phyloP scores from a whole-genome alignment of 169 alveolate species.

The Plasmodium gaboni region DNA sequence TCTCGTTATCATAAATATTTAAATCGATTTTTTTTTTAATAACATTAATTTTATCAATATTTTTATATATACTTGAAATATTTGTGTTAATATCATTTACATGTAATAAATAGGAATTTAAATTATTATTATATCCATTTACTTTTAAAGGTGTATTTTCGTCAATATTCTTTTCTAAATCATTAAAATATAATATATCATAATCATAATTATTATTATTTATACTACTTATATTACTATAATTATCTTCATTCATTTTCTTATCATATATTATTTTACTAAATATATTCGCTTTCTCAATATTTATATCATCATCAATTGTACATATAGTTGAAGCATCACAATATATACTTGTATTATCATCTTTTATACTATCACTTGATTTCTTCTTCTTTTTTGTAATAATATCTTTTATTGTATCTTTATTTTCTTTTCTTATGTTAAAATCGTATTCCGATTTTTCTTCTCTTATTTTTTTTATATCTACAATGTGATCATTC shows the following conservation, averaged over 20 bases:
- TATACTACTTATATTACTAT: neutral
- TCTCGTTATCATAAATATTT: constrained; percentile 50
- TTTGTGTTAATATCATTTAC: constrained; percentile 44
- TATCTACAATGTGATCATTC: too few relatives aligned
- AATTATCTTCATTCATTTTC: constrained; percentile 5
- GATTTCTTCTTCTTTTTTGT: neutral
- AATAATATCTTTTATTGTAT: neutral
- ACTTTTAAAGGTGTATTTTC: constrained; percentile 16
- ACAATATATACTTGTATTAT: neutral
- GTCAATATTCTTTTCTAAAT: constrained; percentile 14
- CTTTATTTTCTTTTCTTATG: neutral
- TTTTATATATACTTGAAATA: constrained; percentile 35
- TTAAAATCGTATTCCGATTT: neutral
- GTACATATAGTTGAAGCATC: constrained; percentile 59
- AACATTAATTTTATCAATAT: constrained; percentile 49
- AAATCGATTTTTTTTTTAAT: constrained; percentile 58
- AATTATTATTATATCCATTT: neutral
- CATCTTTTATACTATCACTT: neutral
- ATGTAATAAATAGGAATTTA: constrained; percentile 24
- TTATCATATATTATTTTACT: constrained; percentile 32
- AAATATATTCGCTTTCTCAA: constrained; percentile 33
- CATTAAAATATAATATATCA: neutral
- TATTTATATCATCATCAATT: constrained; percentile 38
- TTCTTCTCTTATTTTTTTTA: neutral
- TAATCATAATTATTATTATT: too few relatives aligned